Evolutionary conservation across 192 early-diverging fungal species (phyloP).

Genomic region (Umbelopsis vinacea): DNA sequence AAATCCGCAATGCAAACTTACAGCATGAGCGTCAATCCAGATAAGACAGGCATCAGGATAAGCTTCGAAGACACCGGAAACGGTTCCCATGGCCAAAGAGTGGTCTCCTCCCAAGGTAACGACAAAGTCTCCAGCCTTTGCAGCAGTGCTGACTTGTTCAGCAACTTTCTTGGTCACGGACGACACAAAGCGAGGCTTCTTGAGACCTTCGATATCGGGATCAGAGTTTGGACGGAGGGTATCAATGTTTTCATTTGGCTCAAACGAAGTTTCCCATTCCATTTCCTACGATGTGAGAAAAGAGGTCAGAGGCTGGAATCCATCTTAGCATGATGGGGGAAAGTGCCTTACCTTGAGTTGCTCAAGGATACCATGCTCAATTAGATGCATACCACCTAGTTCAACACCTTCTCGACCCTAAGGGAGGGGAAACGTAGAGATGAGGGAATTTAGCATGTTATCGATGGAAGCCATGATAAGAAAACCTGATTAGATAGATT

Average conservation of each 20-base stretch:
- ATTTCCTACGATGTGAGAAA: conserved; percentile 46
- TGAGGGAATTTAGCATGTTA: neutral
- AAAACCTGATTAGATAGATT: neutral
- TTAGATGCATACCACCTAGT: conserved; percentile 79
- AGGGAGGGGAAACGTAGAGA: neutral
- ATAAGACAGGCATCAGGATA: conserved; percentile 85
- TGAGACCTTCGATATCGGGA: conserved; percentile 78
- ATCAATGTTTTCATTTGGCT: conserved; percentile 74
- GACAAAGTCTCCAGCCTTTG: conserved; percentile 74
- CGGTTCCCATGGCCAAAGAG: conserved; percentile 90
- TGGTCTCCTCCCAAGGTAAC: conserved; percentile 96
- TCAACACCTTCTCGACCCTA: conserved; percentile 80
- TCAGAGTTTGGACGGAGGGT: conserved; percentile 69
- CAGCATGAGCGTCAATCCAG: conserved; percentile 95
- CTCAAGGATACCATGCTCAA: conserved; percentile 83
- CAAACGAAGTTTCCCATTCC: conserved; percentile 79
- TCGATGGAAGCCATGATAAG: neutral
- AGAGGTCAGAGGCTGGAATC: neutral
- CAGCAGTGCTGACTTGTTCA: conserved; percentile 64
- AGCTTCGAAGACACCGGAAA: conserved; percentile 75
- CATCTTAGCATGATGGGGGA: conserved; percentile 33
- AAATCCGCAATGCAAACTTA: conserved; percentile 43
- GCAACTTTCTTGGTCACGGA: conserved; percentile 71
- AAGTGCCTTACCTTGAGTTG: conserved; percentile 58
- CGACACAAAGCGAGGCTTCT: conserved; percentile 86